phyloP scores from a whole-genome alignment of 169 alveolate species.

The Theileria equi region DNA sequence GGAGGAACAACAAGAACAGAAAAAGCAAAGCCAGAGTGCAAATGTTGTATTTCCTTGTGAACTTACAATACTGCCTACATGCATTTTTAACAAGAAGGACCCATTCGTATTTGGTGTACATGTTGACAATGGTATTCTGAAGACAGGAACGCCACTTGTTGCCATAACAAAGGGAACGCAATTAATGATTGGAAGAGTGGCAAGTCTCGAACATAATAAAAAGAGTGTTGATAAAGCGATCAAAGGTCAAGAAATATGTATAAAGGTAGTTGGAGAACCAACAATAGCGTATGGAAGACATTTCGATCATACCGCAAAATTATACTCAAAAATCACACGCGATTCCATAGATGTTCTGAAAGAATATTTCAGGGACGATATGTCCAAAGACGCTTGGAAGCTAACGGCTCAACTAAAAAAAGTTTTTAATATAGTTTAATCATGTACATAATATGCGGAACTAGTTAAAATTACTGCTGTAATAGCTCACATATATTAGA shows the following conservation, averaged over 20 bases:
- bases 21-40: conserved; percentile 74
- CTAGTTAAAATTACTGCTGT: background rate
- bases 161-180: conserved; percentile 85
- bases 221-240: conserved; percentile 90
- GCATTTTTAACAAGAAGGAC: conserved; percentile 92
- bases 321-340: conserved; percentile 88
- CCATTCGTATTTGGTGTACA: conserved; percentile 96
- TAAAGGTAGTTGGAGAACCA: conserved; percentile 86
- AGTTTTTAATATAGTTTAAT: conserved; percentile 73
- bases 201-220: conserved; percentile 90
- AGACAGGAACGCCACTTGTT: conserved; percentile 92
- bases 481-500: conserved; percentile 58
- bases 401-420: conserved; percentile 84
- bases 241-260: conserved; percentile 87
- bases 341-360: conserved; percentile 92
- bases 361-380: conserved; percentile 91
- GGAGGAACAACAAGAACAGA: conserved; percentile 87
- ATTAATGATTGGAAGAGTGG: conserved; percentile 92
- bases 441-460: background rate
- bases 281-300: conserved; percentile 92
- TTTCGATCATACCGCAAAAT: conserved; percentile 86
- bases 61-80: conserved; percentile 88
- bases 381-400: conserved; percentile 93
- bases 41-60: conserved; percentile 95
- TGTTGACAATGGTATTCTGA: conserved; percentile 90